Evolutionary conservation across 306 rosid genomes (phyloP).

Genomic region (Gleditsia sinensis): DNA sequence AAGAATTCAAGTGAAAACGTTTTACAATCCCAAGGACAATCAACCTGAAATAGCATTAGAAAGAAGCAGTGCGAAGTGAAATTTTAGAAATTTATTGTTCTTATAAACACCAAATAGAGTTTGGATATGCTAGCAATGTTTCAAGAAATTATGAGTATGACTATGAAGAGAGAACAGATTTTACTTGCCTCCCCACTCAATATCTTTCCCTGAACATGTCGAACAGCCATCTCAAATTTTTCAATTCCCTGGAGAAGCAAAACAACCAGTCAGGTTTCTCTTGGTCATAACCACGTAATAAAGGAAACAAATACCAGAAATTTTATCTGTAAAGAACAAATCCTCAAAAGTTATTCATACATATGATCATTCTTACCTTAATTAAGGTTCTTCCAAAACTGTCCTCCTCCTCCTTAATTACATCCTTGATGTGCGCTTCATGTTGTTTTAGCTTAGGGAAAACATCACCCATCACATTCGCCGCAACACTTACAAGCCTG

Average conservation of each 20-base stretch:
- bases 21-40: neutral
- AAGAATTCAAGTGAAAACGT: slow-evolving; percentile 1
- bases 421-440: slow-evolving; percentile 62
- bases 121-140: neutral
- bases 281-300: slow-evolving; percentile 1
- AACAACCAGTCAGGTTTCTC: slow-evolving; percentile 16
- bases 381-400: slow-evolving; percentile 92
- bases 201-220: slow-evolving; percentile 77
- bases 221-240: slow-evolving; percentile 84
- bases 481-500: slow-evolving; percentile 82
- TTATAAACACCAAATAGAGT: neutral
- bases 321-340: slow-evolving; percentile 16
- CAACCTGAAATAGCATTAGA: neutral
- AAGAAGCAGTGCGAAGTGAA: slow-evolving; percentile 1
- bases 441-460: slow-evolving; percentile 83
- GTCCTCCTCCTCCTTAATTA: slow-evolving; percentile 91
- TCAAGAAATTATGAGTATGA: slow-evolving; percentile 5
- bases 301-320: neutral
- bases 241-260: slow-evolving; percentile 78
- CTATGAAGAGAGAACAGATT: slow-evolving; percentile 18
- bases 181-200: slow-evolving; percentile 90
- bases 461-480: slow-evolving; percentile 68
- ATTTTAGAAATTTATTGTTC: neutral
- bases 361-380: slow-evolving; percentile 58
- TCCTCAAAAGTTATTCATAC: neutral